Evolutionary conservation across 2,329 filamentous ascomycete genomes (phyloP).

Genomic region (Claviceps paspali): DNA sequence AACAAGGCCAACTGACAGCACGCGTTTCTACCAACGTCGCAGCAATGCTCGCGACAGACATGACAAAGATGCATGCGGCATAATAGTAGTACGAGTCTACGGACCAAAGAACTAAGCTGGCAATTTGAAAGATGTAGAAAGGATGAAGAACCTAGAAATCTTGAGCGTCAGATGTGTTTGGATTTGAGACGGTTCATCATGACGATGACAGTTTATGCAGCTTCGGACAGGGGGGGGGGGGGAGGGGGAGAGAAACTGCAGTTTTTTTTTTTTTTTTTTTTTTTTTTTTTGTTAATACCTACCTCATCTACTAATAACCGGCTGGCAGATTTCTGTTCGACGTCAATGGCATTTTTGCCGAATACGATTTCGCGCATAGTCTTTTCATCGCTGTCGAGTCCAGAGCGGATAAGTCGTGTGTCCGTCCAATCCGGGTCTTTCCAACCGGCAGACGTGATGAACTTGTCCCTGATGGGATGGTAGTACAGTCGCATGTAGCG

Average conservation of each 20-base stretch:
- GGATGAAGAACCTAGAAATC: constrained; percentile 75
- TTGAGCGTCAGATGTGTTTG: neutral
- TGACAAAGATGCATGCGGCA: constrained; percentile 83
- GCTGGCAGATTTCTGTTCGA: constrained; percentile 71
- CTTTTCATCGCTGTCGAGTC: constrained; percentile 81
- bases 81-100: constrained; percentile 97
- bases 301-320: constrained; percentile 85
- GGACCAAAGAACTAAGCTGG: constrained; percentile 87
- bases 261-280: too few relatives aligned
- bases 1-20: constrained; percentile 46
- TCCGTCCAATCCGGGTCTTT: constrained; percentile 84
- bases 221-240: too few relatives aligned
- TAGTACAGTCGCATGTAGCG: constrained; percentile 89
- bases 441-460: constrained; percentile 76
- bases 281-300: too few relatives aligned
- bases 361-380: constrained; percentile 73
- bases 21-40: constrained; percentile 83
- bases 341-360: constrained; percentile 79
- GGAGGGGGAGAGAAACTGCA: too few relatives aligned
- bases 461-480: constrained; percentile 78
- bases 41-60: constrained; percentile 82
- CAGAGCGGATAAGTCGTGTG: constrained; percentile 56
- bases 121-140: constrained; percentile 96
- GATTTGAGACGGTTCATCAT: too few relatives aligned
- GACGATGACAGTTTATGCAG: too few relatives aligned